Evolutionary conservation across 2,329 filamentous ascomycete species (phyloP), one percentile per base, ranked within the genome.

Genomic region (Phoma herbarum): DNA sequence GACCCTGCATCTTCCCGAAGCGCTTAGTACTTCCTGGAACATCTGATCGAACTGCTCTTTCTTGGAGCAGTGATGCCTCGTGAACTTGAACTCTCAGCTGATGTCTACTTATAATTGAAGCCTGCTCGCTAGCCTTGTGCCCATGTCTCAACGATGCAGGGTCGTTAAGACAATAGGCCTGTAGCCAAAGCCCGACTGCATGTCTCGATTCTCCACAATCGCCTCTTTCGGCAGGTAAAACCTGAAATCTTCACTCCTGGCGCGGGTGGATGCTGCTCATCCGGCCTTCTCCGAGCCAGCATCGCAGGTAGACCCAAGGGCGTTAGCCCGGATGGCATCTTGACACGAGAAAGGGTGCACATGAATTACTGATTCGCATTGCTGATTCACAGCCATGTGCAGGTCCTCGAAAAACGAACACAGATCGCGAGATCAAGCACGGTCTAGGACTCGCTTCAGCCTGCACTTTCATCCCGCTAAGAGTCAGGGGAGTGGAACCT

Each of bases 241-340:
- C 65, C 60, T 61, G 61, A 57, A 55, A 49, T 11, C 31, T 52
- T 58, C 54, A 53, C 37, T 52, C 46, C 51, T 45, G 51, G 48
- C 62, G 52, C 61, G 52, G 60, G 48, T 63, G 11, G 54, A 52
- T 26, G 42, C 53, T 51, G 60, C 52, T 54, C 62, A 54, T 63
- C 65, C 65, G 67, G 62, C 50, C 53, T 55, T 39, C 57, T 63
- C 67, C 66, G 66, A 65, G 54, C 59, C 50, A 55, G 59, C 44
- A 22, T 25, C 47, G 6, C 25, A 33, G 10, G 29, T 26, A 16
- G 10, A 33, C 16, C 11, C 18, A 23, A 43, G 22, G 7, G 2
- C 14, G n/a, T 3, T 20, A 7, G 10, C 37, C 8, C 10, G n/a
- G 8, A 11, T 39, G 18, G 10, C 18, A 20, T 10, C 35, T 39